These are phyloP conservation scores for Huntiella savannae DNA, from an alignment of 2,329 filamentous ascomycete genomes.

Conservation along the genomic window DNA sequence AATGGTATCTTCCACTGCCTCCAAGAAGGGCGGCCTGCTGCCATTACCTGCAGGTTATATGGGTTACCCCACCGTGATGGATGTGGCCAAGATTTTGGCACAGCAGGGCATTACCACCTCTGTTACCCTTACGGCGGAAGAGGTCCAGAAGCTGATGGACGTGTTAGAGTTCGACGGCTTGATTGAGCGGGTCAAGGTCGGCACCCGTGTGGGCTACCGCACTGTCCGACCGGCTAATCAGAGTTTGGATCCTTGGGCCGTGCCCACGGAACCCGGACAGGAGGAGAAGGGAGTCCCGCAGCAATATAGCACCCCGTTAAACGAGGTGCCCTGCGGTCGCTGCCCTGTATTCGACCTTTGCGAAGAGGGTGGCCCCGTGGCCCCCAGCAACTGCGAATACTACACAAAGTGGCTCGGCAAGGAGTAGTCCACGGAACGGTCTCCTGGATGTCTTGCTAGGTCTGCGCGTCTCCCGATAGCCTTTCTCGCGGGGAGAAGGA, in stretches of 20 bases:
- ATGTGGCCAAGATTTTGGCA: slow-evolving; percentile 59
- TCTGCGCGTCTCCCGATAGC: neutral
- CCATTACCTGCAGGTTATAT: slow-evolving; percentile 48
- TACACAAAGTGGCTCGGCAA: slow-evolving; percentile 64
- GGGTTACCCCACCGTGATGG: slow-evolving; percentile 60
- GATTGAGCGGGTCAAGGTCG: slow-evolving; percentile 44
- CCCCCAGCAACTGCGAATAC: slow-evolving; percentile 77
- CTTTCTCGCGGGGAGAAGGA: neutral
- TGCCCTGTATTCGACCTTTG: slow-evolving; percentile 92
- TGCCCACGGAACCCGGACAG: slow-evolving; percentile 14
- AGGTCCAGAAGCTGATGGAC: slow-evolving; percentile 71
- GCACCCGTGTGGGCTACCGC: slow-evolving; percentile 32
- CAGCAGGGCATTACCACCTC: slow-evolving; percentile 51
- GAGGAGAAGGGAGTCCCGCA: slow-evolving; percentile 22
- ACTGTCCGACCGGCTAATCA: slow-evolving; percentile 30
- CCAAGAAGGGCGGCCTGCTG: slow-evolving; percentile 24
- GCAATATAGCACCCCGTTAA: slow-evolving; percentile 49
- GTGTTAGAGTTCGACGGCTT: slow-evolving; percentile 78
- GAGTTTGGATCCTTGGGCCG: slow-evolving; percentile 22
- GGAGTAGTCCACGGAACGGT: slow-evolving; percentile 16
- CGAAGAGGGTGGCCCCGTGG: slow-evolving; percentile 76
- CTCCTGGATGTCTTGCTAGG: slow-evolving; percentile 1
- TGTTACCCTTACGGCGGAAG: slow-evolving; percentile 48
- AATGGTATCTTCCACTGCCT: slow-evolving; percentile 3
- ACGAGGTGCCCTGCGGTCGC: slow-evolving; percentile 72